phyloP scores from a whole-genome alignment of 371 early-diverging fungal species.

The Mortierella polycephala region DNA sequence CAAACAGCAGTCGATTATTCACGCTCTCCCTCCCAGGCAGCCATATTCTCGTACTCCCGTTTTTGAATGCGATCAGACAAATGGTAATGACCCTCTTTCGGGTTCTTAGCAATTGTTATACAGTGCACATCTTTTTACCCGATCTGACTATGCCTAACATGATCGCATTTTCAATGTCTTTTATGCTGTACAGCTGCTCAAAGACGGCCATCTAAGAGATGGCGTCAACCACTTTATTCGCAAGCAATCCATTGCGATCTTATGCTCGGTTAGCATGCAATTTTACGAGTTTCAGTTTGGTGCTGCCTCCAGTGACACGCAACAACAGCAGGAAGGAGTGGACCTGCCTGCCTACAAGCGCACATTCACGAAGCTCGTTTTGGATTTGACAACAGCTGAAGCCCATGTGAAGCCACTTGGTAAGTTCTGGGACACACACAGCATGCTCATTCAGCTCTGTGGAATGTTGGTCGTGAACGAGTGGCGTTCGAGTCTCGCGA shows the following conservation, averaged over 20 bases:
- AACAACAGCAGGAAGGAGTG: background rate
- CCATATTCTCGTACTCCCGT: constrained; percentile 72
- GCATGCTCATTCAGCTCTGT: constrained; percentile 50
- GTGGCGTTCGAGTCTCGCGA: constrained; percentile 38
- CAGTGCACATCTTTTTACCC: no score
- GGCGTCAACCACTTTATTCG: constrained; percentile 48
- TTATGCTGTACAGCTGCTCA: constrained; percentile 20
- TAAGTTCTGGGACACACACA: constrained; percentile 54
- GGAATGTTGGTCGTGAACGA: constrained; percentile 49
- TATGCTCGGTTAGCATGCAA: constrained; percentile 46
- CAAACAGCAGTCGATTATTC: constrained; percentile 74
- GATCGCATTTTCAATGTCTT: background rate
- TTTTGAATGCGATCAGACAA: constrained; percentile 68
- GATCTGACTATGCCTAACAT: no score
- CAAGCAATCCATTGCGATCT: constrained; percentile 44
- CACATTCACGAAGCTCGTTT: constrained; percentile 35
- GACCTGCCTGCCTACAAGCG: constrained; percentile 32
- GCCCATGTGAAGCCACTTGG: constrained; percentile 44
- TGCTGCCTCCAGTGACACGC: background rate
- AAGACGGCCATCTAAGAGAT: constrained; percentile 39
- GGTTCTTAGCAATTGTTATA: no score
- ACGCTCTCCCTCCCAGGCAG: constrained; percentile 73
- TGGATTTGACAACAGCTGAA: constrained; percentile 40
- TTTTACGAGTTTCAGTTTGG: constrained; percentile 38
- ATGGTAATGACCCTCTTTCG: constrained; percentile 50